Evolutionary conservation across 768 basidiomycete genomes (phyloP).

Genomic region (Thelephora ganbajun): DNA sequence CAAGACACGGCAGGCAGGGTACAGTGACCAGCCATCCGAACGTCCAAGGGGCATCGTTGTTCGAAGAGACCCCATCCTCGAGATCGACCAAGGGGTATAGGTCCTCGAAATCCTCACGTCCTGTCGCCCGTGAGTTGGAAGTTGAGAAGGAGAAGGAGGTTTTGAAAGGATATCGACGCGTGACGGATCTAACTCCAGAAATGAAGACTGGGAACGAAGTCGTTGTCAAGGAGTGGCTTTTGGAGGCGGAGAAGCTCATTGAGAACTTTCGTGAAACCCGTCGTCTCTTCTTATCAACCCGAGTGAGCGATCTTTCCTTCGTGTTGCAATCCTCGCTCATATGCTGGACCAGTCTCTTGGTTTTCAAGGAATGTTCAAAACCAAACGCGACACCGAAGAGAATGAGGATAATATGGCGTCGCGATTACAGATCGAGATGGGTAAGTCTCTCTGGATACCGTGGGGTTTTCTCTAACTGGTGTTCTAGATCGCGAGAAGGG

Average conservation of each 20-base stretch:
- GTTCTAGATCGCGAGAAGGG: slow-evolving; percentile 42
- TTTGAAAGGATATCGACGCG: slow-evolving; percentile 36
- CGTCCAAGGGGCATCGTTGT: too few relatives aligned
- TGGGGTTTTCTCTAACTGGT: background rate
- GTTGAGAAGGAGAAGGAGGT: slow-evolving; percentile 54
- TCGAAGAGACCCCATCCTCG: too few relatives aligned
- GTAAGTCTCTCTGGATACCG: slow-evolving; percentile 21
- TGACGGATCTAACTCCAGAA: slow-evolving; percentile 49
- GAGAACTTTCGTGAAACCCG: slow-evolving; percentile 84
- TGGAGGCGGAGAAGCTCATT: slow-evolving; percentile 74
- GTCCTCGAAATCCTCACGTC: too few relatives aligned
- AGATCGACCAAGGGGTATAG: too few relatives aligned
- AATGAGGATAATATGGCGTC: slow-evolving; percentile 64
- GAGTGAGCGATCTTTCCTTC: slow-evolving; percentile 31
- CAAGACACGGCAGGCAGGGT: slow-evolving; percentile 6
- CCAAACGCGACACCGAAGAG: slow-evolving; percentile 30
- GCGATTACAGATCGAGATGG: slow-evolving; percentile 62
- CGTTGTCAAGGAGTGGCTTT: slow-evolving; percentile 60
- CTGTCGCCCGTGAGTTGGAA: slow-evolving; percentile 34
- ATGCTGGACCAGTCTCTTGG: slow-evolving; percentile 15
- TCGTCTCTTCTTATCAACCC: slow-evolving; percentile 64
- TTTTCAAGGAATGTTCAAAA: slow-evolving; percentile 61
- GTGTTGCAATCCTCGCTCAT: background rate
- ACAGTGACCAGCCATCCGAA: background rate
- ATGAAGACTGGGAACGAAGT: slow-evolving; percentile 36